Evolutionary conservation across 2,329 filamentous ascomycete genomes (phyloP).

Genomic region (Tricladium varicosporioides): DNA sequence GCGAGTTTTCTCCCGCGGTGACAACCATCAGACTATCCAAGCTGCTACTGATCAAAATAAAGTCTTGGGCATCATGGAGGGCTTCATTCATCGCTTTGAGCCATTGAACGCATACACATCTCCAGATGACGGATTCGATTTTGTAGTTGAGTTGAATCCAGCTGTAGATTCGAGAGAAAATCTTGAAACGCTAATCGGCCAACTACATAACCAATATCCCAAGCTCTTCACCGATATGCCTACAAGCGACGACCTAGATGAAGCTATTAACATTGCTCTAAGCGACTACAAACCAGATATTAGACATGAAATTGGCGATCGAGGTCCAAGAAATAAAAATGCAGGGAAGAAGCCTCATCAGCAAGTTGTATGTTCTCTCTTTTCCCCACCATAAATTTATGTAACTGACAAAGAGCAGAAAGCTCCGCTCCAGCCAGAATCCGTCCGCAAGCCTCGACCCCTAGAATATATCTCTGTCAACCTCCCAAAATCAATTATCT

Average conservation of each 20-base stretch:
- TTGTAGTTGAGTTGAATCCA: constrained; percentile 81
- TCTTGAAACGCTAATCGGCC: constrained; percentile 72
- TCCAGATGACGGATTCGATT: constrained; percentile 83
- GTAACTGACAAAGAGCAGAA: constrained; percentile 1
- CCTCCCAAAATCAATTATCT: constrained; percentile 50
- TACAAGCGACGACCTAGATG: constrained; percentile 69
- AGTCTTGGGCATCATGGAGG: constrained; percentile 89
- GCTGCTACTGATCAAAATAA: constrained; percentile 72
- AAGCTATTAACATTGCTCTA: constrained; percentile 72
- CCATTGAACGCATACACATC: constrained; percentile 60
- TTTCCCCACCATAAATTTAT: constrained; percentile 14
- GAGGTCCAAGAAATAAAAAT: constrained; percentile 34
- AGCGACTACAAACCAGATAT: constrained; percentile 74
- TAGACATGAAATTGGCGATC: constrained; percentile 68
- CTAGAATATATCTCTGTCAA: constrained; percentile 66
- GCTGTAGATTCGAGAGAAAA: constrained; percentile 76
- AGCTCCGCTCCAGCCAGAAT: constrained; percentile 29
- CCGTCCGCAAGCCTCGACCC: constrained; percentile 46
- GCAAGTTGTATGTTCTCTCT: constrained; percentile 13
- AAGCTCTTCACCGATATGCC: constrained; percentile 72
- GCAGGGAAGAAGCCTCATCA: constrained; percentile 28
- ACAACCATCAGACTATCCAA: constrained; percentile 98
- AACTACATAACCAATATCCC: constrained; percentile 75
- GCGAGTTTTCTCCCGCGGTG: constrained; percentile 79
- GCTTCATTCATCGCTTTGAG: constrained; percentile 86